Evolutionary conservation across 192 early-diverging fungal genomes (phyloP), one percentile per base, ranked within the genome.

Genomic region (Pilobolus umbonatus): DNA sequence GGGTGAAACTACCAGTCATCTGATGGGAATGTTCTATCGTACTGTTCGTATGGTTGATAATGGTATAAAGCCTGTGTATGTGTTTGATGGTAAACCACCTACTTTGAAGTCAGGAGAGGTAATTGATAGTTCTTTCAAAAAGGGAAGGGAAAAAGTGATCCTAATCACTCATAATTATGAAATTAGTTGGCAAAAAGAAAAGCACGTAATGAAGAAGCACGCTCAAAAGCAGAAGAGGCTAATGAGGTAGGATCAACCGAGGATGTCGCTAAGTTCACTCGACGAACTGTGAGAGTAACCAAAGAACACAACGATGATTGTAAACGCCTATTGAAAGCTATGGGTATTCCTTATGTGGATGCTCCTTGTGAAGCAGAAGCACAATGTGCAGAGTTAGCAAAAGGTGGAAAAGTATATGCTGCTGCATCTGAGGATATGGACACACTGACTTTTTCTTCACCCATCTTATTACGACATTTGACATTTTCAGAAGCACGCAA

Each of bases 341-440:
- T 99, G 87, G 96, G 96, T 11, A 87, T 99, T 26, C 96, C 96
- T 1, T 88, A 85, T 65, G 77, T 94, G 12, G 88, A 91, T 65
- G 96, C 96, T 14, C 96, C 96, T 8, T 90, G 91, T 66, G 96
- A 99, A 74, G 96, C 96, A 4, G 96, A 99, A 64, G 94, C 96
- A 0, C 93, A 99, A 65, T 99, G 96, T 67, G 96, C 96, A 3
- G 91, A 86, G 15, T 68, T 99, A 24, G 90, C 88, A n/a, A 81
- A 79, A 53, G 77, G 86, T 1, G 92, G 92, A 43, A 94, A 93
- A 57, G 93, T 99, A 2, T 96, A 85, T 68, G 96, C 89, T 26
- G 93, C 94, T 15, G 95, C 91, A 17, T 95, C 93, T 10, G 95
- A 99, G 63, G 96, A 99, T 75, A 98, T 99, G 95, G 96, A 99